phyloP scores from a whole-genome alignment of 495 filamentous ascomycete genomes.

The Amniculicola lignicola region DNA sequence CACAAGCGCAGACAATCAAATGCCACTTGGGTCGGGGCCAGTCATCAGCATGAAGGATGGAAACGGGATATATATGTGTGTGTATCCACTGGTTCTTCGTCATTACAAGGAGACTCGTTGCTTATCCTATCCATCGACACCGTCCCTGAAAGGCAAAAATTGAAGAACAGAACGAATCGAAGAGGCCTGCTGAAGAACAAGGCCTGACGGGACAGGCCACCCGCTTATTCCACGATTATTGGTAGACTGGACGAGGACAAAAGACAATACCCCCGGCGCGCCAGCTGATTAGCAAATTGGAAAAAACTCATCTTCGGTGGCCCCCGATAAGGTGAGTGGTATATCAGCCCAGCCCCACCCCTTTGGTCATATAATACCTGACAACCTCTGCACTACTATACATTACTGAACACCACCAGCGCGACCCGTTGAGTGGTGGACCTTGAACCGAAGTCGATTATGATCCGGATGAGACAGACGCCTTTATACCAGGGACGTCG shows the following conservation, averaged over 20 bases:
- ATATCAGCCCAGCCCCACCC: not conserved
- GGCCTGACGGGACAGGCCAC: not conserved
- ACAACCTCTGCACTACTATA: slow-evolving; percentile 14
- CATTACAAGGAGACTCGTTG: slow-evolving; percentile 13
- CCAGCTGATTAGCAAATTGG: slow-evolving; percentile 10
- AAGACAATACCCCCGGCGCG: not conserved
- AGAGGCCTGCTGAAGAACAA: not conserved
- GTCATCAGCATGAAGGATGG: not conserved
- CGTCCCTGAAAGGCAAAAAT: too few relatives aligned
- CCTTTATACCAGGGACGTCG: too few relatives aligned
- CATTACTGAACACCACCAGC: slow-evolving; percentile 19
- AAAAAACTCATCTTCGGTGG: not conserved
- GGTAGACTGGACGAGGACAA: slow-evolving; percentile 2
- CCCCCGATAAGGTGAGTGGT: slow-evolving; percentile 7
- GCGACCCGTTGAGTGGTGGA: too few relatives aligned
- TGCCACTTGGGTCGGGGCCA: slow-evolving; percentile 5
- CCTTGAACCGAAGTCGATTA: too few relatives aligned
- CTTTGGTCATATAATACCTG: not conserved
- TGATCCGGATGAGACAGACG: too few relatives aligned
- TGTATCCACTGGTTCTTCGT: slow-evolving; percentile 4
- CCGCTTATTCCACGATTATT: slow-evolving; percentile 2
- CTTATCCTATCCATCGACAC: not conserved
- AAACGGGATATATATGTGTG: not conserved
- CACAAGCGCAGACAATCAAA: slow-evolving; percentile 22
- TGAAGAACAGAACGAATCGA: too few relatives aligned